Conservation (phyloP, 805 yeast genomes). For the Yarrowia sp. region DNA sequence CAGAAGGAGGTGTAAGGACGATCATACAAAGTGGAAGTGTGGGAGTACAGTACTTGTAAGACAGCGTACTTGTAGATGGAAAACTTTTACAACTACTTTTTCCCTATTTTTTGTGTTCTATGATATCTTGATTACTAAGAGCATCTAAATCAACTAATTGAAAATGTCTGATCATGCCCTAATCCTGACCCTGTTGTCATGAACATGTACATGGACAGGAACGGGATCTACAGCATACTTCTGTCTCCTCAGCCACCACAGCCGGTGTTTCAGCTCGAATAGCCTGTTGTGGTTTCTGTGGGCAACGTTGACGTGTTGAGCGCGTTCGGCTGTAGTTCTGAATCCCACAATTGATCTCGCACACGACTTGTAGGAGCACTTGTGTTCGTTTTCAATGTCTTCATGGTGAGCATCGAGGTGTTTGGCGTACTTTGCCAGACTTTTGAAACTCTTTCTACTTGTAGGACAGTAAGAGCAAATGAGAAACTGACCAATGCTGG, state of each 20-base stretch:
- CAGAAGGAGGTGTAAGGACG: not conserved
- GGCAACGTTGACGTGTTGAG: not conserved
- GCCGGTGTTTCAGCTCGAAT: not conserved
- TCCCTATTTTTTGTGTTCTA: too few species aligned
- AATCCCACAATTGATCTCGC: not conserved
- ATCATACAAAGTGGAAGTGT: not conserved
- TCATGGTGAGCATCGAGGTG: not conserved
- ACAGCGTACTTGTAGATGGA: too few species aligned
- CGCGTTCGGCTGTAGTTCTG: not conserved
- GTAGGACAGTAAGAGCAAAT: not conserved
- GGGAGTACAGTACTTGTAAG: too few species aligned
- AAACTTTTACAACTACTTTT: too few species aligned
- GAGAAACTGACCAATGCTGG: not conserved
- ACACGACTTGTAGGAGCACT: not conserved
- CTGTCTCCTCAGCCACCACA: conserved; percentile 3
- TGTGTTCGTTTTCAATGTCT: not conserved
- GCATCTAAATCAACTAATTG: too few species aligned
- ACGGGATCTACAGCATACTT: not conserved
- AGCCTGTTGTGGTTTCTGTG: conserved; percentile 1
- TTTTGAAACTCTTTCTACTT: not conserved
- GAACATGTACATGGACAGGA: not conserved
- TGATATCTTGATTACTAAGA: not conserved
- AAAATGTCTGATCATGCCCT: too few species aligned
- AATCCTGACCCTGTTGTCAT: not conserved
- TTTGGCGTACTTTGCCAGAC: not conserved